phyloP scores from a whole-genome alignment of 192 early-diverging fungal genomes.

The Coemansia sp. region DNA sequence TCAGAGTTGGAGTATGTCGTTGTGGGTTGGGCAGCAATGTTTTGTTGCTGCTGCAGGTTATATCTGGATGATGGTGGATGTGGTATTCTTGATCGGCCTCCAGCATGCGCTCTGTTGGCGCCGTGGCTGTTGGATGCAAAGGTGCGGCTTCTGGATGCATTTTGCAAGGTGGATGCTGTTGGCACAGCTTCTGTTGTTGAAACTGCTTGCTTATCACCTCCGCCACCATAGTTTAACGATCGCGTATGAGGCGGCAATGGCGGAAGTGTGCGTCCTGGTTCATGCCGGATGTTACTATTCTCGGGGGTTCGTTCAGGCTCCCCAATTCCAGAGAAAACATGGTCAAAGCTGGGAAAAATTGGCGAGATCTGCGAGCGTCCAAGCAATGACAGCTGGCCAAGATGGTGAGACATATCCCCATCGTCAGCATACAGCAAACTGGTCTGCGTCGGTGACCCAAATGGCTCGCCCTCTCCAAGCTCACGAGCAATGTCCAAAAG shows the following conservation, averaged over 20 bases:
- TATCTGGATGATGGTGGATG: constrained; percentile 31
- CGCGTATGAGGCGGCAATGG: constrained; percentile 20
- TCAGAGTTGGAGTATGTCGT: constrained; percentile 9
- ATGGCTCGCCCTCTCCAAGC: constrained; percentile 45
- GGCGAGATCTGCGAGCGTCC: constrained; percentile 23
- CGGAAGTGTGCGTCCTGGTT: constrained; percentile 28
- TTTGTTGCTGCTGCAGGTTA: constrained; percentile 33
- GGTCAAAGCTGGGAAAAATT: constrained; percentile 20
- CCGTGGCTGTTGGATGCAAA: constrained; percentile 2
- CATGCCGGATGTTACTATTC: background rate
- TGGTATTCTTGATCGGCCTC: constrained; percentile 16
- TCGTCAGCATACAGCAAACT: constrained; percentile 44
- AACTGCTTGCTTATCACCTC: constrained; percentile 4
- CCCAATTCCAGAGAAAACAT: constrained; percentile 4
- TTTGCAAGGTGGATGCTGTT: background rate
- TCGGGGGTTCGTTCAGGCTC: background rate
- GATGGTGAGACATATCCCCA: constrained; percentile 33
- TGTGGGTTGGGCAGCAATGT: background rate
- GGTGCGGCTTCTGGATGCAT: background rate
- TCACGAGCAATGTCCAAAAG: constrained; percentile 53
- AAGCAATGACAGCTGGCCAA: constrained; percentile 29
- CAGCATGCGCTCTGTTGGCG: background rate
- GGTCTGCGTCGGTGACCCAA: constrained; percentile 12
- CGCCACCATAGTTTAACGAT: constrained; percentile 27
- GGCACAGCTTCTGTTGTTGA: background rate